phyloP scores from a whole-genome alignment of 768 basidiomycete species.

The Serendipita sp. region DNA sequence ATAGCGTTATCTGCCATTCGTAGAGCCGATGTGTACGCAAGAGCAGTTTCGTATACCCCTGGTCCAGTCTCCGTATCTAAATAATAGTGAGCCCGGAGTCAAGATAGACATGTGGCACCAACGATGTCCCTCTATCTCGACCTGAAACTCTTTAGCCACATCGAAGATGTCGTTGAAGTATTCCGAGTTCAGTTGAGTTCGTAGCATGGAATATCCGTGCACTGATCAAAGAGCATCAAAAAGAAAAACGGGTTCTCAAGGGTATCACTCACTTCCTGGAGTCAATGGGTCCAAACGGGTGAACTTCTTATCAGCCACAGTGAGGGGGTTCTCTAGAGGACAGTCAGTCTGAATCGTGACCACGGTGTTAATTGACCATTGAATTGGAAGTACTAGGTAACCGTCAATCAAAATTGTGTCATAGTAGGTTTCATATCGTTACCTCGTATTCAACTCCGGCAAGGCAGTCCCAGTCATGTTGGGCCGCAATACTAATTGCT shows the following conservation, averaged over 20 bases:
- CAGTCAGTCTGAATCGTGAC: too few species aligned
- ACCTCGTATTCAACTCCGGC: constrained; percentile 95
- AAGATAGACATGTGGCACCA: constrained; percentile 12
- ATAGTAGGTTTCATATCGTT: constrained; percentile 13
- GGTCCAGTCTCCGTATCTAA: constrained; percentile 87
- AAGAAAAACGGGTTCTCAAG: background rate
- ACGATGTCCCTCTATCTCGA: constrained; percentile 82
- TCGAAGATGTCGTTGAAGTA: constrained; percentile 89
- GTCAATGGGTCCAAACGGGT: constrained; percentile 61
- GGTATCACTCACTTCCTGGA: constrained; percentile 62
- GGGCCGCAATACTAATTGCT: constrained; percentile 33
- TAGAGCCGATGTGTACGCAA: constrained; percentile 63
- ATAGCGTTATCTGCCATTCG: constrained; percentile 85
- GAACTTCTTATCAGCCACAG: constrained; percentile 64
- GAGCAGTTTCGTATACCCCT: constrained; percentile 72
- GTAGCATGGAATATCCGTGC: constrained; percentile 90
- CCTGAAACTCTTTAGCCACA: constrained; percentile 47
- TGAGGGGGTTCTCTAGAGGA: constrained; percentile 56
- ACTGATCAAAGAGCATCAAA: constrained; percentile 29
- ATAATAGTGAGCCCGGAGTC: background rate
- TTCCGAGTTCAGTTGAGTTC: constrained; percentile 73
- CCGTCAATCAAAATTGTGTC: background rate
- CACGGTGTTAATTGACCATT: constrained; percentile 34
- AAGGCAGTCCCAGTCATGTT: constrained; percentile 41
- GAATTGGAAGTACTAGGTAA: constrained; percentile 66